These are phyloP conservation scores for Candida hispaniensis DNA, from an alignment of 805 yeast genomes.

Conservation along the genomic window DNA sequence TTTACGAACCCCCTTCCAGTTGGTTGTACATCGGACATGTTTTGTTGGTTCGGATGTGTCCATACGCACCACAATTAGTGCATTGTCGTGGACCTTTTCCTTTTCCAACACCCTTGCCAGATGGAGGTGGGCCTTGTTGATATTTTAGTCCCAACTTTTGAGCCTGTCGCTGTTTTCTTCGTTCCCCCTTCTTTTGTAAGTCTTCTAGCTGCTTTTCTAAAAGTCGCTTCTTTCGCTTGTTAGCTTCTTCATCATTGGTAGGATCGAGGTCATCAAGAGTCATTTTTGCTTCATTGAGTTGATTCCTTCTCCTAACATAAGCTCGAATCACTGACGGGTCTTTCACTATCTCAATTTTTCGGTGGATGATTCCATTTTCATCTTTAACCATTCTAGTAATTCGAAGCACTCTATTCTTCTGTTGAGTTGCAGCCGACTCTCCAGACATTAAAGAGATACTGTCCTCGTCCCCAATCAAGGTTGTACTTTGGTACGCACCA, in stretches of 20 bases:
- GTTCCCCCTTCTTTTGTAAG: slow-evolving; percentile 63
- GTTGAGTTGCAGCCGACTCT: slow-evolving; percentile 21
- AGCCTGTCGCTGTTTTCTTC: slow-evolving; percentile 48
- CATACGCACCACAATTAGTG: slow-evolving; percentile 90
- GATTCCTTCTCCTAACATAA: slow-evolving; percentile 61
- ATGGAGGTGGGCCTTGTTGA: slow-evolving; percentile 14
- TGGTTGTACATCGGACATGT: slow-evolving; percentile 81
- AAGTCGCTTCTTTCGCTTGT: slow-evolving; percentile 58
- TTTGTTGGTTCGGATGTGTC: slow-evolving; percentile 87
- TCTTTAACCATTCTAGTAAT: slow-evolving; percentile 76
- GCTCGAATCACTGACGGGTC: slow-evolving; percentile 85
- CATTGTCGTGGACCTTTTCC: slow-evolving; percentile 72
- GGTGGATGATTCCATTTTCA: slow-evolving; percentile 73
- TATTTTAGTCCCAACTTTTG: slow-evolving; percentile 30
- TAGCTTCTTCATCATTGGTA: slow-evolving; percentile 75
- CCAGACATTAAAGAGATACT: slow-evolving; percentile 28
- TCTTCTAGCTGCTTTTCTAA: slow-evolving; percentile 77
- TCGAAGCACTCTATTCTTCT: slow-evolving; percentile 37
- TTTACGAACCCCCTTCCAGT: too few species aligned
- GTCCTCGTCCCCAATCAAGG: slow-evolving; percentile 32
- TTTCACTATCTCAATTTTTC: slow-evolving; percentile 63
- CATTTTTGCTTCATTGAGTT: slow-evolving; percentile 40
- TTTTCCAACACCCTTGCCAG: slow-evolving; percentile 61
- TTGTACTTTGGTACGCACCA: slow-evolving; percentile 4
- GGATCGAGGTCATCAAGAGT: slow-evolving; percentile 57